A percentile compares a stretch with the other conserved stretches of the same genome.
Evolutionary conservation across 148 eudicot species (phyloP).

Genomic region (Salicornia ramosissima): DNA sequence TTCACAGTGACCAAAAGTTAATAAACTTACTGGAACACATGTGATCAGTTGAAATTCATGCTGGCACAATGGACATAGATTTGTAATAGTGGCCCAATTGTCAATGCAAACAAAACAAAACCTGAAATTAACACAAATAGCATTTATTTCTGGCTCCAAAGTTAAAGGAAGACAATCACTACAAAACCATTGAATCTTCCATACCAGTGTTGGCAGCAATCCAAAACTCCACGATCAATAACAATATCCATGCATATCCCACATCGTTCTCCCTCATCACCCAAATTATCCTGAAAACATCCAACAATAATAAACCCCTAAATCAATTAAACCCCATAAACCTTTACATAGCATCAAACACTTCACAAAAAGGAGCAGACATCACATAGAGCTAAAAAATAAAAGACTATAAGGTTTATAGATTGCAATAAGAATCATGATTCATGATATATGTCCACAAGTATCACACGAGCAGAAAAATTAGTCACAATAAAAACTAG

Average conservation of each 20-base stretch:
- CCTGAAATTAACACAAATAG: conserved; percentile 42
- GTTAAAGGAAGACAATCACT: not conserved
- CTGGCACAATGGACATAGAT: conserved; percentile 96
- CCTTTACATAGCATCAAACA: not conserved
- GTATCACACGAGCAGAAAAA: not conserved
- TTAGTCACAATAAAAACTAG: not conserved
- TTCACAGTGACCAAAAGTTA: not conserved
- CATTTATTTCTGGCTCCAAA: not conserved
- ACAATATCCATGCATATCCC: conserved; percentile 90
- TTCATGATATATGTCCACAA: not conserved
- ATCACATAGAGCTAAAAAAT: not conserved
- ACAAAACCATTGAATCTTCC: conserved; percentile 5
- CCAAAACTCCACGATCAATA: conserved; percentile 82
- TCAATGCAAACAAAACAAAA: conserved; percentile 95
- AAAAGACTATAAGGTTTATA: not conserved
- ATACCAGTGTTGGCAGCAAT: conserved; percentile 98
- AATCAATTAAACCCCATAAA: not conserved
- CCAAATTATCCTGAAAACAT: conserved; percentile 46
- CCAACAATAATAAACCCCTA: conserved; percentile 1
- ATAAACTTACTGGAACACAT: conserved; percentile 83
- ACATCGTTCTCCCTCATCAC: conserved; percentile 78
- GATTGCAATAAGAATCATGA: not conserved
- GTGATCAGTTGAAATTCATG: conserved; percentile 91
- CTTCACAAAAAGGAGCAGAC: not conserved
- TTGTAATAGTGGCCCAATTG: conserved; percentile 93